These are phyloP conservation scores for Coniosporium tulheliwenetii DNA, from an alignment of 2,329 filamentous ascomycete species.

Conservation along the genomic window DNA sequence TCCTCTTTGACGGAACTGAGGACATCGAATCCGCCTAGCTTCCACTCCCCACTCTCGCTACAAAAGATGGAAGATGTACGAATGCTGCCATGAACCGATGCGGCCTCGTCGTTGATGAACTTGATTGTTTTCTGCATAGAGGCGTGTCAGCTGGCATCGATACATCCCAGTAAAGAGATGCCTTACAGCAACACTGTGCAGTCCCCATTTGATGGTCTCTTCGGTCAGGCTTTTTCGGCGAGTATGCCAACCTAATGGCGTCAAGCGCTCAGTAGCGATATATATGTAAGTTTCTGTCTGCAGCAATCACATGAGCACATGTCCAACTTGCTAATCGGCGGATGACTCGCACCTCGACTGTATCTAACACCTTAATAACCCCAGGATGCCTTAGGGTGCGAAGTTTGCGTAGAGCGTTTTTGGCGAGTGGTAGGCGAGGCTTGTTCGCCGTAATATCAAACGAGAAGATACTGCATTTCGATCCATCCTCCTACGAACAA, in stretches of 20 bases:
- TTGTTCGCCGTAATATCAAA: constrained; percentile 79
- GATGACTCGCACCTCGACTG: constrained; percentile 56
- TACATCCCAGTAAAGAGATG: not conserved
- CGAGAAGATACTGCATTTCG: constrained; percentile 89
- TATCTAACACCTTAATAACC: constrained; percentile 85
- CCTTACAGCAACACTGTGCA: constrained; percentile 66
- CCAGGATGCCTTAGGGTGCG: constrained; percentile 88
- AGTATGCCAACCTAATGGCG: constrained; percentile 78
- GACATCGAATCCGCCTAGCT: constrained; percentile 83
- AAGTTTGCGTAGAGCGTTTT: constrained; percentile 86
- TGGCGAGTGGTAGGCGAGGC: constrained; percentile 68
- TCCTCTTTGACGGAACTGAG: constrained; percentile 93
- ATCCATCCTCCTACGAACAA: constrained; percentile 66
- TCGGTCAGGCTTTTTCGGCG: constrained; percentile 74
- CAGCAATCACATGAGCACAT: constrained; percentile 2
- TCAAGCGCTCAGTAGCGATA: constrained; percentile 82
- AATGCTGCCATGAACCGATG: constrained; percentile 79
- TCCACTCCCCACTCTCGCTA: constrained; percentile 96
- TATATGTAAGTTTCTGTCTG: constrained; percentile 92
- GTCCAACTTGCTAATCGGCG: not conserved
- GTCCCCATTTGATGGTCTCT: constrained; percentile 93
- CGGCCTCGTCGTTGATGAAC: constrained; percentile 88
- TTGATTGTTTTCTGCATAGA: constrained; percentile 62
- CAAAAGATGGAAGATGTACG: constrained; percentile 80
- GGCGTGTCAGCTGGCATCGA: not conserved